Percentiles rank a stretch among this genome's conserved stretches.
phyloP scores from a whole-genome alignment of 2,329 filamentous ascomycete species.

The Metarhizium album region DNA sequence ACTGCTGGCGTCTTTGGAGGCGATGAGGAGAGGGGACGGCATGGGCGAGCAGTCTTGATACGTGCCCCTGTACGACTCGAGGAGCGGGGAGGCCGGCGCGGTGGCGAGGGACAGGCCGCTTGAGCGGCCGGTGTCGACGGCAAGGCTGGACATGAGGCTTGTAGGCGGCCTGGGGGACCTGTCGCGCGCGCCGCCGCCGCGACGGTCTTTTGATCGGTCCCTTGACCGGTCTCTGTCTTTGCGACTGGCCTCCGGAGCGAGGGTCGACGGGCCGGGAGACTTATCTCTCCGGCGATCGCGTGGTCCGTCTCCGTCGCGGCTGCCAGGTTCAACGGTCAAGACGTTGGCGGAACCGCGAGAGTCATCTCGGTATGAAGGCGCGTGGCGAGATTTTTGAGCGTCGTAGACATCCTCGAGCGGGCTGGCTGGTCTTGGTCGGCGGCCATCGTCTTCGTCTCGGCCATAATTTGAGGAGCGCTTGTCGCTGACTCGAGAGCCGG shows the following conservation, averaged over 20 bases:
- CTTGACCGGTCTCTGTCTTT: conserved; percentile 10
- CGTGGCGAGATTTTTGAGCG: conserved; percentile 12
- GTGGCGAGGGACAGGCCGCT: conserved; percentile 35
- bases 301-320: conserved; percentile 23
- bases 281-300: conserved; percentile 22
- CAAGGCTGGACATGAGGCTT: conserved; percentile 40
- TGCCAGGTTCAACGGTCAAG: conserved; percentile 30
- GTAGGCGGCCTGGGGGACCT: conserved; percentile 38
- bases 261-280: conserved; percentile 12
- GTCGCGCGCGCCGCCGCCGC: conserved; percentile 26
- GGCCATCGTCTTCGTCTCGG: conserved; percentile 5
- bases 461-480: conserved; percentile 15
- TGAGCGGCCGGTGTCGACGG: conserved; percentile 34
- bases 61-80: conserved; percentile 87
- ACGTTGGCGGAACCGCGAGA: conserved; percentile 28
- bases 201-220: conserved; percentile 18
- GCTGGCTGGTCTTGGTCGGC: conserved; percentile 3
- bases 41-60: conserved; percentile 93
- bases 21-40: conserved; percentile 65
- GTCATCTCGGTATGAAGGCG: conserved; percentile 20
- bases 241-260: conserved; percentile 13
- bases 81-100: conserved; percentile 69
- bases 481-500: conserved; percentile 11
- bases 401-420: conserved; percentile 12
- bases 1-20: conserved; percentile 36